A percentile compares a stretch with the other conserved stretches of the same genome.
Conservation (phyloP, 345 rosid genomes). For the Citropsis articulata region DNA sequence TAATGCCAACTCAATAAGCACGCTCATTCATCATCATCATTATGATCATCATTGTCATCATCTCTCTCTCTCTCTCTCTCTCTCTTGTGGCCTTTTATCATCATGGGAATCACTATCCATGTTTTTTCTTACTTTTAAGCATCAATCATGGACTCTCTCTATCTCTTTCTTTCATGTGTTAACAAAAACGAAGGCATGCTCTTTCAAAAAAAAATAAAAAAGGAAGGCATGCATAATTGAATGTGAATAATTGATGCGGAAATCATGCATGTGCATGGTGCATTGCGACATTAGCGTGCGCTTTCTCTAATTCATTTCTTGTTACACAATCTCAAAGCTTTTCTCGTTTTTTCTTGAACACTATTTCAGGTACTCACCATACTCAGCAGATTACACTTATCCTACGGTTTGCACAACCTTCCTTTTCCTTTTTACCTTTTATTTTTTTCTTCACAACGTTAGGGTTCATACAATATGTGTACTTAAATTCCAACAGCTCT, state of each 20-base stretch:
- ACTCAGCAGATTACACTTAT: slow-evolving; percentile 84
- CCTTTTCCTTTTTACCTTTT: slow-evolving; percentile 7
- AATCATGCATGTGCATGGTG: too few species aligned
- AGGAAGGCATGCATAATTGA: not conserved
- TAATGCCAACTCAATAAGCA: slow-evolving; percentile 16
- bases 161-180: not conserved
- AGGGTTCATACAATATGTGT: not conserved
- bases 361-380: slow-evolving; percentile 76
- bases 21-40: slow-evolving; percentile 7
- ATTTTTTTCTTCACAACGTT: slow-evolving; percentile 13
- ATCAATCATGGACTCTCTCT: not conserved
- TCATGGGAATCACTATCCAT: slow-evolving; percentile 2
- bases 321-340: not conserved
- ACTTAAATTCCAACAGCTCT: too few species aligned
- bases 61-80: not conserved
- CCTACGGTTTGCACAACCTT: slow-evolving; percentile 65
- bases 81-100: not conserved
- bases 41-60: not conserved
- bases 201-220: not conserved
- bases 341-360: not conserved
- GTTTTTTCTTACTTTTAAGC: not conserved
- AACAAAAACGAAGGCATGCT: not conserved
- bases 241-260: too few species aligned
- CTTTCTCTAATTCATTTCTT: too few species aligned
- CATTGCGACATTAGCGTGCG: too few species aligned